Base-by-base conservation (phyloP, 352 stramenopile genomes). In the Pythium coloratum region DNA sequence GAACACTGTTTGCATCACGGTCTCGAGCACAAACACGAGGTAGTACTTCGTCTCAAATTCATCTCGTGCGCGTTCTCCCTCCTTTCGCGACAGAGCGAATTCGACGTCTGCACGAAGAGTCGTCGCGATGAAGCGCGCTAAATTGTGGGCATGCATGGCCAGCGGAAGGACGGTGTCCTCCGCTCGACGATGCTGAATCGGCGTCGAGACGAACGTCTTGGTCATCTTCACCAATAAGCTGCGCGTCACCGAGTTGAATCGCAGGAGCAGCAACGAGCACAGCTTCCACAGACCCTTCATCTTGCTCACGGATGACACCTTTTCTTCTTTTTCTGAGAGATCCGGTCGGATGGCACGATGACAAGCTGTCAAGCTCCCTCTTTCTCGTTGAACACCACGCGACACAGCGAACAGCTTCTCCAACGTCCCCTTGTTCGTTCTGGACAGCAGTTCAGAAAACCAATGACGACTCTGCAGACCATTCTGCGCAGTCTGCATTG, bases 21-120 rank as follows among this genome's bases (percentile, higher is more conserved):
- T 94, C 61, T 96, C 88, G 36, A 96, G 68, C 3, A 94, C 67
- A 26, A 91, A 96, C 13, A 81, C 80, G 3, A 93, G 62, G 47
- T 91, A 92, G 59, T 91, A 94, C 61, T 91, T 83, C 63, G 79
- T 82, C 5, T 85, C 83, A 32, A 92, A 92, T 2, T 62, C 65
- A 32, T 89, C 73, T 8, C 83, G 10, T 16, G 14, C 50, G 46
- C 28, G 20, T 6, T n/a, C 18, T 4, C 12, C 40, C 28, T 34
- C 26, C 18, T 59, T 49, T 32, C 71, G 64, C 6, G 74, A 74
- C 8, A 89, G 50, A 13, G 86, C 76, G 56, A 86, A 88, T 6
- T 85, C 61, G 13, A 94, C 55, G 57, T 91, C 76, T 2, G 63
- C 71, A 20, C 81, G 68, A 33, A 96, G 44, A 8, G 84, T 71